Conservation (phyloP, 139 green algal genomes). For the Desmodesmus armatus region DNA sequence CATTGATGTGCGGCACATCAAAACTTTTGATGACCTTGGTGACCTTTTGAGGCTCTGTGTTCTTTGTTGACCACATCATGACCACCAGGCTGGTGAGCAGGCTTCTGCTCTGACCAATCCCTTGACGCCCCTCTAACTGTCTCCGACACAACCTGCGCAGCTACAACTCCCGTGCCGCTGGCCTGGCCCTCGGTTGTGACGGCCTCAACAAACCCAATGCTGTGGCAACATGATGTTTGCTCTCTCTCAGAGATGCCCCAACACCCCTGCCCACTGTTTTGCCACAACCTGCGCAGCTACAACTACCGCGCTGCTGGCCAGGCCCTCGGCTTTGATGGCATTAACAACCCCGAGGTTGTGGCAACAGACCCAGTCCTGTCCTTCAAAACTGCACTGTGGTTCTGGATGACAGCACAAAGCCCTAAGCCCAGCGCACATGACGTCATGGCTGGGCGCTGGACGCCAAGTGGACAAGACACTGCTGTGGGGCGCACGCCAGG, state of each 20-base stretch:
- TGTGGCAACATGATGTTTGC: background rate
- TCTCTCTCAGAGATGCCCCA: constrained; percentile 17
- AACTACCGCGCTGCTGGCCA: constrained; percentile 43
- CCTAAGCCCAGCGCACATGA: constrained; percentile 41
- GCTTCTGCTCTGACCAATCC: background rate
- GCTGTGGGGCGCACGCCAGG: constrained; percentile 1
- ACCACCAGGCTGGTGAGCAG: no score
- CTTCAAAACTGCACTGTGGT: constrained; percentile 52
- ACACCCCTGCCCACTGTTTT: constrained; percentile 18
- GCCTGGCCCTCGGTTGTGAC: no score
- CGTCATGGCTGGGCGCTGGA: constrained; percentile 35
- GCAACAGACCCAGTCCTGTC: constrained; percentile 28
- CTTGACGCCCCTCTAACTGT: constrained; percentile 18
- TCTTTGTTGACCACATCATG: no score
- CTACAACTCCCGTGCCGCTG: no score
- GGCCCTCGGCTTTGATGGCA: constrained; percentile 43
- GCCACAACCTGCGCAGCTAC: constrained; percentile 32
- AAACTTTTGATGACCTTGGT: no score
- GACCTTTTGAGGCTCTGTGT: no score
- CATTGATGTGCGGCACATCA: no score
- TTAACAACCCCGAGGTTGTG: constrained; percentile 42
- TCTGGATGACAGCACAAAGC: constrained; percentile 44
- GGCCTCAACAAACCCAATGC: background rate
- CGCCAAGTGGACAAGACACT: constrained; percentile 22
- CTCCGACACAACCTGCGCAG: constrained; percentile 32